Evolutionary conservation across 2,329 filamentous ascomycete genomes (phyloP), one percentile per base, ranked within the genome.

Genomic region (Moelleriella libera): DNA sequence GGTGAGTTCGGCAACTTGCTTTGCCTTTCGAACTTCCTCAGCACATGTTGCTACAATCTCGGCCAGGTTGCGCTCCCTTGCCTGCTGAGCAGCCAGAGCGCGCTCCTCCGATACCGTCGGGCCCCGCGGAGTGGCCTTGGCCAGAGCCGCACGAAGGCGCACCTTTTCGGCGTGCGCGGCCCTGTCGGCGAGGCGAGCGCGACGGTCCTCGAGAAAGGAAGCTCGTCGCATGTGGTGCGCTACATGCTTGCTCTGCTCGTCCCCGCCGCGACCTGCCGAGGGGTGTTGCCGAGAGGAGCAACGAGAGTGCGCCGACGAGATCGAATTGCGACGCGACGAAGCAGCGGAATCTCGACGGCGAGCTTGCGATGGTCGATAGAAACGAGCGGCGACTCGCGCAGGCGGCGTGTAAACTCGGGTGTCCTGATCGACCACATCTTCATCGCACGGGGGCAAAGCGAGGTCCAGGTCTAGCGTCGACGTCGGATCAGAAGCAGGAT

Each of bases 161-260:
- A 92, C 86, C 61, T 89, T 87, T 63, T 92, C 86, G 28, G 83
- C 86, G 63, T 92, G 85, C 6, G 83, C 83, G 30, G 86, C 86
- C 48, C 85, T 74, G 62, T 89, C 85, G 47, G 86, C 85, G 14
- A 92, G 72, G 21, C 85, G 77, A 11, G 85, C 85, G 60, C 86
- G 88, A 51, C 86, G 81, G 54, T 83, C 83, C 62, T 89, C 85
- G 51, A 90, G 76, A 49, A 90, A 89, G 12, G 83, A 87, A 45
- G 84, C 82, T 47, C 86, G 80, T 42, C 86, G 85, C 48, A 88
- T 71, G 60, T 88, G 85, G 60, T 88, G 85, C 48, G 85, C 84
- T 48, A 88, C 71, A 63, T 86, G 76, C 60, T 85, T 85, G 69
- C 82, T 88, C 65, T 88, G 83, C 21, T 78, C 75, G n/a, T 65